Conservation (phyloP, 371 early-diverging fungal genomes). For the Umbelopsis sp. region DNA sequence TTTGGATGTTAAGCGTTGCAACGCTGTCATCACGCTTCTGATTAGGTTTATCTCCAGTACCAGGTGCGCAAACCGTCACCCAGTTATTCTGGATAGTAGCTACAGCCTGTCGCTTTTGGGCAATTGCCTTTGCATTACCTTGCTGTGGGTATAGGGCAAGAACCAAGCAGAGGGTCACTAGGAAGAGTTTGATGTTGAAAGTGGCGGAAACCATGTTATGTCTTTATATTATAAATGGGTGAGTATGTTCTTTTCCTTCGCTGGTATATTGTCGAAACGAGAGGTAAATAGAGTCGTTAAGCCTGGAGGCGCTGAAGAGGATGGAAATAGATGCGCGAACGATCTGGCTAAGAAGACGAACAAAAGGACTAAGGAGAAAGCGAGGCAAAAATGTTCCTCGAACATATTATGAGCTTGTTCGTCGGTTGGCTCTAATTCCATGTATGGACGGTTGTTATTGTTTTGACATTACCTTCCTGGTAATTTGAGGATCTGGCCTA, state of each 20-base stretch:
- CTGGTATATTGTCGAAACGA: constrained; percentile 1
- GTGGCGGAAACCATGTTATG: not conserved
- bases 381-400: not conserved
- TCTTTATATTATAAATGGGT: not conserved
- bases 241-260: constrained; percentile 1
- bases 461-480: constrained; percentile 6
- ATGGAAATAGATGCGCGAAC: constrained; percentile 2
- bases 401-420: not conserved
- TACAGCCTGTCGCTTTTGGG: constrained; percentile 9
- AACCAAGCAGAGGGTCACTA: not conserved
- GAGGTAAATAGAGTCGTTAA: not conserved
- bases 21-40: constrained; percentile 50
- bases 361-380: constrained; percentile 4
- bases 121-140: not conserved
- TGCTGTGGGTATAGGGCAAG: not conserved
- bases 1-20: constrained; percentile 20
- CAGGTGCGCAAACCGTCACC: constrained; percentile 9
- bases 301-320: not conserved
- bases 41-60: constrained; percentile 28
- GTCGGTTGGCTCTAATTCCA: not conserved
- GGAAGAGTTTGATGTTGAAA: constrained; percentile 8
- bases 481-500: not conserved
- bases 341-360: not conserved
- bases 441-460: constrained; percentile 16
- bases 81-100: constrained; percentile 14